Evolutionary conservation across 192 early-diverging fungal genomes (phyloP), one percentile per base, ranked within the genome.

Genomic region (Anaeromyces robustus): DNA sequence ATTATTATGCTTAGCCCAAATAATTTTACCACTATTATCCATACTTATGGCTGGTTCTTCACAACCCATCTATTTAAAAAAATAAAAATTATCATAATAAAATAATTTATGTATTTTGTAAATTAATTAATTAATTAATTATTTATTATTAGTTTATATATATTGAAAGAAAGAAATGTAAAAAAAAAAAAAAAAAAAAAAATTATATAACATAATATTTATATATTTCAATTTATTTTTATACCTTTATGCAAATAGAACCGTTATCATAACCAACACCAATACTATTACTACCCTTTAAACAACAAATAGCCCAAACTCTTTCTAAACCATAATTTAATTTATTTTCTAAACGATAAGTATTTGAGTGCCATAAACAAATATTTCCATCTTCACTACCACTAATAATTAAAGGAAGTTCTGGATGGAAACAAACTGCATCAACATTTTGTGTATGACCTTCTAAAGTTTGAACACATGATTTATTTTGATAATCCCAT

Each of bases 401-500:
- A 2, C 93, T 96, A 77, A 99, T 86, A 79, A 98, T 97, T 81
- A 99, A 96, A 28, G 98, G 98, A 68, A 98, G 87, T 28, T 93
- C 92, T 2, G 98, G 98, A 83, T 99, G 98, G 89, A 93, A 99
- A 12, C 89, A 87, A 17, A 95, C 94, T 41, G 94, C 92, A 22
- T 91, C 94, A 9, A 97, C 96, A 82, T 99, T 98, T 78, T 97
- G 93, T 12, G 94, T 89, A 85, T 99, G 98, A 13, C 98, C 98
- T 86, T 98, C 96, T 80, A 99, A 90, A 14, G 97, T 99, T 86
- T 97, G 96, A 19, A 99, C 95, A 84, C 97, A 98, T 29, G 95
- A 95, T 86, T 97, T 98, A 90, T 98, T 99, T 84, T 98, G 96
- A 85, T 98, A 98, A 84, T 99, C 97, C 98, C 97, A 99, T 34